Percentiles rank a stretch among this genome's conserved stretches.
Evolutionary conservation across 2,329 filamentous ascomycete genomes (phyloP).

Genomic region (Sporothrix schenckii): DNA sequence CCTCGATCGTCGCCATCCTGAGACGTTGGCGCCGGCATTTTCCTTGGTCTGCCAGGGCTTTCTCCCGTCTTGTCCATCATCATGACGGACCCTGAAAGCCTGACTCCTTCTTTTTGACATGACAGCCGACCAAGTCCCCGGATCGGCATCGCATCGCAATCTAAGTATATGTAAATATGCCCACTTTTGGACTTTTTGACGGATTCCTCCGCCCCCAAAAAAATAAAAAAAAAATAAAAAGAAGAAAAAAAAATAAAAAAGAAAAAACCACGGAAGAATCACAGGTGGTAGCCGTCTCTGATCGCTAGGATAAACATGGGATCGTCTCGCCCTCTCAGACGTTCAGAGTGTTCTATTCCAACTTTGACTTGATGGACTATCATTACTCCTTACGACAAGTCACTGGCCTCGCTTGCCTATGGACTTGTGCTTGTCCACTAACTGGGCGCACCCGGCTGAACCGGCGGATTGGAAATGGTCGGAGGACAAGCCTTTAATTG

Average conservation of each 20-base stretch:
- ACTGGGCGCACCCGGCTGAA: constrained; percentile 2
- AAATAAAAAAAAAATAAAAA: not conserved
- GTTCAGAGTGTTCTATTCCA: not conserved
- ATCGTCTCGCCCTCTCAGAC: not conserved
- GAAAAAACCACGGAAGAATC: not conserved
- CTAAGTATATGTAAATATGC: constrained; percentile 20
- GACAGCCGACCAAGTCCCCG: constrained; percentile 11
- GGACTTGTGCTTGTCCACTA: not conserved
- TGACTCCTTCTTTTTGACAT: not conserved
- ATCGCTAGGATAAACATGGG: constrained; percentile 18
- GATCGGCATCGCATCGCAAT: constrained; percentile 28
- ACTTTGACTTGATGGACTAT: constrained; percentile 17
- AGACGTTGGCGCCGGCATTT: constrained; percentile 25
- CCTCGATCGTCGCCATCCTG: constrained; percentile 24
- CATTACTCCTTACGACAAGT: not conserved
- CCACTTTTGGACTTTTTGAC: not conserved
- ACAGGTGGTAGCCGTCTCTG: not conserved
- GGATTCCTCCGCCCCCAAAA: too few relatives aligned
- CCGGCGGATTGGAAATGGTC: not conserved
- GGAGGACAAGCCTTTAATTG: not conserved
- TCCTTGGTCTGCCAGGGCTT: constrained; percentile 14
- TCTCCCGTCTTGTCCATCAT: not conserved
- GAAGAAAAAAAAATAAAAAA: not conserved
- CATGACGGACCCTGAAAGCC: not conserved
- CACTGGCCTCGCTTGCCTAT: not conserved